Evolutionary conservation across 345 rosid genomes (phyloP).

Genomic region (Pugionium cornutum): DNA sequence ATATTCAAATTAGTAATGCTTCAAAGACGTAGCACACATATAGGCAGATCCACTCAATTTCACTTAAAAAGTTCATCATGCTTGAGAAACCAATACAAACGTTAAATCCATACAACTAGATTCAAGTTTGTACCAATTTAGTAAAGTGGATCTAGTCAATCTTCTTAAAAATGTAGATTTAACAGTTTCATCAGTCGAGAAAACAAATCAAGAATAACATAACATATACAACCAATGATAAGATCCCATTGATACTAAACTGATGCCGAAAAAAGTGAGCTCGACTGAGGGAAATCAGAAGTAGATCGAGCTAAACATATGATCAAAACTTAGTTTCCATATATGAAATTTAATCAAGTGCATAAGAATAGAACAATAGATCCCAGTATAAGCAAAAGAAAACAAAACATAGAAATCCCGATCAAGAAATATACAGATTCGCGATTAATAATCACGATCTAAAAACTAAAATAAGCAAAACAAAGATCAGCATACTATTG

Average conservation of each 20-base stretch:
- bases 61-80: conserved; percentile 11
- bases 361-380: conserved; percentile 8
- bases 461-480: background rate
- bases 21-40: conserved; percentile 8
- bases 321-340: background rate
- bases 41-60: conserved; percentile 8
- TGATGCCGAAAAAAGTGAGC: background rate
- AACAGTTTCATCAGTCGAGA: conserved; percentile 3
- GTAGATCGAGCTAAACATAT: background rate
- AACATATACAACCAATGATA: conserved; percentile 8
- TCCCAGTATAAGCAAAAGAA: background rate
- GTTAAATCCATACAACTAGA: conserved; percentile 9
- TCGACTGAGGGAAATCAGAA: conserved; percentile 7
- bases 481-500: conserved; percentile 20
- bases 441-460: conserved; percentile 20
- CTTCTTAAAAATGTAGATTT: conserved; percentile 1
- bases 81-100: background rate
- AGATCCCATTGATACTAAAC: background rate
- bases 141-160: conserved; percentile 22
- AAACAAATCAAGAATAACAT: conserved; percentile 18
- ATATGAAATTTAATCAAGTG: conserved; percentile 3
- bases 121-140: conserved; percentile 12
- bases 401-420: background rate
- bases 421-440: conserved; percentile 18
- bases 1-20: conserved; percentile 8